These are phyloP conservation scores for Solanum hybrid DNA, from an alignment of 305 asterid genomes.

Conservation along the genomic window DNA sequence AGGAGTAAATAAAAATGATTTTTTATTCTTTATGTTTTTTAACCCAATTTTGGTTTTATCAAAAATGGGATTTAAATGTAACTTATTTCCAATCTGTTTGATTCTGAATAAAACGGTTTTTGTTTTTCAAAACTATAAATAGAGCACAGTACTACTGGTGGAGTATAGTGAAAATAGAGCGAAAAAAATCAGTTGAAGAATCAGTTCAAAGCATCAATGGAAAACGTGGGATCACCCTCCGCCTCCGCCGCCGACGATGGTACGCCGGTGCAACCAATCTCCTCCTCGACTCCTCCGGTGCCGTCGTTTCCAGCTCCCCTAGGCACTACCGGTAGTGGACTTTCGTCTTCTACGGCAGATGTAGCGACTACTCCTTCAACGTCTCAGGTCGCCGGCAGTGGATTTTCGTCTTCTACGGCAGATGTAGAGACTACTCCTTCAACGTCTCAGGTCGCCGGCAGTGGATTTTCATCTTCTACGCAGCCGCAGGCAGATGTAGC, in stretches of 20 bases:
- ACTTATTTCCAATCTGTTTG: neutral
- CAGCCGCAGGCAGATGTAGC: too few species aligned
- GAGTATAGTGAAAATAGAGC: neutral
- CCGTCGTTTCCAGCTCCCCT: neutral
- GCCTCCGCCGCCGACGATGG: neutral
- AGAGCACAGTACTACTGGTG: neutral
- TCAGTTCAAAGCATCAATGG: slow-evolving; percentile 3
- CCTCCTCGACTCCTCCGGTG: neutral
- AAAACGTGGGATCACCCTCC: slow-evolving; percentile 1
- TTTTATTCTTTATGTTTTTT: neutral
- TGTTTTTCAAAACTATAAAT: neutral
- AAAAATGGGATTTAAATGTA: neutral
- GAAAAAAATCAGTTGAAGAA: slow-evolving; percentile 5
- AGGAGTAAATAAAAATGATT: neutral
- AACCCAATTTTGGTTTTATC: neutral
- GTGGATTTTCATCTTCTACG: too few species aligned
- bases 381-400: neutral
- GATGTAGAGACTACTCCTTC: too few species aligned
- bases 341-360: neutral
- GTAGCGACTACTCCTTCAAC: neutral
- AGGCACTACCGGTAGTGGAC: neutral
- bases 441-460: too few species aligned
- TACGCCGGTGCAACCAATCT: neutral
- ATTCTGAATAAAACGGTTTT: neutral
- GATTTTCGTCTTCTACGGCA: too few species aligned